Evolutionary conservation across 495 filamentous ascomycete genomes (phyloP).

Genomic region (Stereocaulon alpinum): DNA sequence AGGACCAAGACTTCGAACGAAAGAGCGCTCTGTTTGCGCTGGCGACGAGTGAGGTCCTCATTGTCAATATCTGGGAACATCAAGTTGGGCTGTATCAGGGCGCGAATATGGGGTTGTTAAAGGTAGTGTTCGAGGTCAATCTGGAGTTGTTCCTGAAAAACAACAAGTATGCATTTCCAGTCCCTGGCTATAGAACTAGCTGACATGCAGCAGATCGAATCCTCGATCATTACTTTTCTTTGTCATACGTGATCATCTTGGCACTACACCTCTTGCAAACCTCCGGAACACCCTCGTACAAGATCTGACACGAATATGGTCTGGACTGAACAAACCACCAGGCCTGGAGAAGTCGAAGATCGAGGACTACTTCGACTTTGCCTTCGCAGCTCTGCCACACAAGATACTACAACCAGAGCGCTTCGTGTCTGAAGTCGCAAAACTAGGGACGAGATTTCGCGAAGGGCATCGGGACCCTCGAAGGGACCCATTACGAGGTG

Average conservation of each 20-base stretch:
- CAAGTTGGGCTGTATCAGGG: conserved; percentile 97
- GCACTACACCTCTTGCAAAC: conserved; percentile 77
- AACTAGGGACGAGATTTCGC: conserved; percentile 70
- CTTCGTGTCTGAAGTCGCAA: conserved; percentile 70
- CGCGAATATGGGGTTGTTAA: conserved; percentile 95
- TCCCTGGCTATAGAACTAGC: conserved; percentile 3
- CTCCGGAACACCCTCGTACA: conserved; percentile 81
- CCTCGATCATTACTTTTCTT: conserved; percentile 94
- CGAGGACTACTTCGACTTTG: conserved; percentile 96
- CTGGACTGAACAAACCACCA: conserved; percentile 76
- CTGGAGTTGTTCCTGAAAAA: conserved; percentile 93
- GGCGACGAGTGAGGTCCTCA: conserved; percentile 94
- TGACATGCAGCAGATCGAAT: conserved; percentile 51
- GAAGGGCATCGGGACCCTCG: conserved; percentile 61
- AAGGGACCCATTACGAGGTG: conserved; percentile 39
- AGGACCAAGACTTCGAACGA: conserved; percentile 97
- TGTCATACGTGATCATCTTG: conserved; percentile 93
- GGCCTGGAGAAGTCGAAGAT: conserved; percentile 84
- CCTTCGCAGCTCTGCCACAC: conserved; percentile 89
- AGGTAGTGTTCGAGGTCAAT: conserved; percentile 98
- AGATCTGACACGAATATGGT: conserved; percentile 86
- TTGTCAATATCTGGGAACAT: conserved; percentile 99
- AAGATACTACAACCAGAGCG: conserved; percentile 94
- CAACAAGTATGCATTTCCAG: conserved; percentile 54
- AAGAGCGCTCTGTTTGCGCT: conserved; percentile 95